phyloP scores from a whole-genome alignment of 2,329 filamentous ascomycete species.

The Nannizziopsis arthrosporioides region DNA sequence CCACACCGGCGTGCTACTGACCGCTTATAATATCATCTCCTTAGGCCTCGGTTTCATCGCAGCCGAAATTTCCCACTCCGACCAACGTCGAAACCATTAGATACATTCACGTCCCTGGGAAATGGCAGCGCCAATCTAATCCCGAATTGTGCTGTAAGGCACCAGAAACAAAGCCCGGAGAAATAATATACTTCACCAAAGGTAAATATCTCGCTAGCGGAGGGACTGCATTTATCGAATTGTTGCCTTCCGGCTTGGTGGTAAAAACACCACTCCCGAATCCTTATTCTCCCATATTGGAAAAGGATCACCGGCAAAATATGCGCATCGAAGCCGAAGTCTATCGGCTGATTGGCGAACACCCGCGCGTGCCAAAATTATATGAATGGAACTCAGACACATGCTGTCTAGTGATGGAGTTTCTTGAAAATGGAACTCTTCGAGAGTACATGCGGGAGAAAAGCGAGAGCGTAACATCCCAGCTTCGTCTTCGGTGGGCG shows the following conservation, averaged over 20 bases:
- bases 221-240: constrained; percentile 12
- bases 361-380: constrained; percentile 15
- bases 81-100: not conserved
- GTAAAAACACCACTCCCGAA: constrained; percentile 16
- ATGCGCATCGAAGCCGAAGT: constrained; percentile 16
- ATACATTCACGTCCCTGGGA: not conserved
- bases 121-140: not conserved
- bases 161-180: not conserved
- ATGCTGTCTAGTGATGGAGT: constrained; percentile 17
- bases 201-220: constrained; percentile 10
- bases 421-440: constrained; percentile 13
- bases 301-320: constrained; percentile 13
- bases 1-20: too few relatives aligned
- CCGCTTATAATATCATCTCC: too few relatives aligned
- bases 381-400: constrained; percentile 15
- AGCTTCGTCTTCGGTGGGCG: constrained; percentile 15
- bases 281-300: constrained; percentile 13
- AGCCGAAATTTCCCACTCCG: too few relatives aligned
- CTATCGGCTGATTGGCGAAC: constrained; percentile 15
- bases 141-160: not conserved
- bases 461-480: not conserved
- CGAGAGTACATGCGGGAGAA: not conserved
- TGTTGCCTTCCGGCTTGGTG: constrained; percentile 12
- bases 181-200: not conserved
- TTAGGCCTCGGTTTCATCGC: too few relatives aligned